A percentile compares a stretch with the other conserved stretches of the same genome.
phyloP scores from a whole-genome alignment of 1,284 basidiomycete genomes.

The Moesziomyces parantarcticus region DNA sequence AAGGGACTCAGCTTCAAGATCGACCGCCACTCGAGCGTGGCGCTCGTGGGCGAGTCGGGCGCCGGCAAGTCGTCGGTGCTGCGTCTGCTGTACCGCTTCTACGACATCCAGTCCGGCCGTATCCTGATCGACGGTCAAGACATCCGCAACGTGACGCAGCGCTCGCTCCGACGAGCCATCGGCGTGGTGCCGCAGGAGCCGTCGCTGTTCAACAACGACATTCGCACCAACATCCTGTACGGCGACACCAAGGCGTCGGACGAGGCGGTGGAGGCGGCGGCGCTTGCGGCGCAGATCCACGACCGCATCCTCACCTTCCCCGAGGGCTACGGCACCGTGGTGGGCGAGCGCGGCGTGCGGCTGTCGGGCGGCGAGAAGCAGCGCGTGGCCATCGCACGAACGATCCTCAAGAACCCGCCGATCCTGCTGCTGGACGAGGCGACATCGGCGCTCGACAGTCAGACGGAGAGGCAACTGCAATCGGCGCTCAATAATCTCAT shows the following conservation, averaged over 20 bases:
- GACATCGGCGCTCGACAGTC: slow-evolving; percentile 71
- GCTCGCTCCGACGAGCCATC: slow-evolving; percentile 79
- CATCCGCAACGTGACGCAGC: slow-evolving; percentile 83
- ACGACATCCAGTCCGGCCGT: slow-evolving; percentile 75
- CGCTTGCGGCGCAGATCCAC: slow-evolving; percentile 64
- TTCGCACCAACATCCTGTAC: slow-evolving; percentile 69
- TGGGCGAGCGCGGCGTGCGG: slow-evolving; percentile 83
- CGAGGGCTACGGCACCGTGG: slow-evolving; percentile 79
- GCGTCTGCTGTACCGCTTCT: slow-evolving; percentile 86
- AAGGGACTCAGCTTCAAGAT: slow-evolving; percentile 83
- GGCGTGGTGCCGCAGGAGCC: slow-evolving; percentile 73
- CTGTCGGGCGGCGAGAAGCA: slow-evolving; percentile 78
- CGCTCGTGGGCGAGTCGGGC: slow-evolving; percentile 73
- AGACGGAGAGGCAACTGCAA: slow-evolving; percentile 64
- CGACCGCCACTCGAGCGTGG: slow-evolving; percentile 72
- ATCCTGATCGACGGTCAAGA: slow-evolving; percentile 81
- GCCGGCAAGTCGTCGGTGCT: slow-evolving; percentile 84
- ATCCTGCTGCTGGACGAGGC: slow-evolving; percentile 85
- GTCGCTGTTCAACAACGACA: slow-evolving; percentile 81
- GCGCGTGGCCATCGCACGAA: slow-evolving; percentile 85
- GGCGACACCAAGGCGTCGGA: slow-evolving; percentile 59
- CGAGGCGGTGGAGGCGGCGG: slow-evolving; percentile 58
- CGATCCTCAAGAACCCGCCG: slow-evolving; percentile 85
- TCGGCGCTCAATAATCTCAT: slow-evolving; percentile 62
- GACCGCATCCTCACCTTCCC: slow-evolving; percentile 73